Evolutionary conservation across 805 yeast species (phyloP).

Genomic region (Metschnikowia matae): DNA sequence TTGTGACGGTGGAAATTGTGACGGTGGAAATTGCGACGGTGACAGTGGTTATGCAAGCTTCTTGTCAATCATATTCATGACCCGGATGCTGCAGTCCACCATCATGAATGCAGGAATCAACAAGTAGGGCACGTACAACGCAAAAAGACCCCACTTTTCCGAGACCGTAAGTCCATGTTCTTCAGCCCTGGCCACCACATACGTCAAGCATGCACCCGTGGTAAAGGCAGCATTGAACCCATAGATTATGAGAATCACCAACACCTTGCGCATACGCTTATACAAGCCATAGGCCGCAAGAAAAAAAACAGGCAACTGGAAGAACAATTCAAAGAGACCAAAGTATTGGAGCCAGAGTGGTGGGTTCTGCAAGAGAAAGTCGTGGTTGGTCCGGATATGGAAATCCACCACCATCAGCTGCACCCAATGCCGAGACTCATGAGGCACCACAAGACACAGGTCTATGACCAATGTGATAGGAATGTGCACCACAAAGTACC

Average conservation of each 20-base stretch:
- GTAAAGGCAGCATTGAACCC: slow-evolving; percentile 83
- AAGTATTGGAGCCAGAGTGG: slow-evolving; percentile 74
- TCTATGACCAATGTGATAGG: slow-evolving; percentile 76
- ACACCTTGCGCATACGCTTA: slow-evolving; percentile 14
- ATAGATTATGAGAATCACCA: slow-evolving; percentile 51
- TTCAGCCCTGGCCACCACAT: slow-evolving; percentile 37
- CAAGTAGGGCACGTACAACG: slow-evolving; percentile 67
- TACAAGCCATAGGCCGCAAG: slow-evolving; percentile 31
- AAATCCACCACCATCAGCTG: slow-evolving; percentile 50
- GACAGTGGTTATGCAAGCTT: background rate
- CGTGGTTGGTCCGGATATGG: slow-evolving; percentile 66
- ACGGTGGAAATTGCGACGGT: no score
- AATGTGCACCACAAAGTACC: slow-evolving; percentile 60
- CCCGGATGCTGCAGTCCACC: slow-evolving; percentile 32
- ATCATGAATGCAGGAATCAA: slow-evolving; percentile 58
- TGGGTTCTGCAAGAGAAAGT: slow-evolving; percentile 54
- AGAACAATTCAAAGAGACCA: slow-evolving; percentile 65
- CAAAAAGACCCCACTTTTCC: slow-evolving; percentile 43
- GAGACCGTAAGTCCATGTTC: slow-evolving; percentile 30
- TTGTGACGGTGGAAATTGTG: no score
- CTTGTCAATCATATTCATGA: background rate
- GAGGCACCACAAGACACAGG: slow-evolving; percentile 65
- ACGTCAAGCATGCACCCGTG: slow-evolving; percentile 66
- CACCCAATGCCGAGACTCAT: slow-evolving; percentile 38
- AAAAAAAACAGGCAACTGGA: slow-evolving; percentile 79